Evolutionary conservation across 2,329 filamentous ascomycete species (phyloP), one percentile per base, ranked within the genome.

Genomic region (Aspergillus novoparasiticus): DNA sequence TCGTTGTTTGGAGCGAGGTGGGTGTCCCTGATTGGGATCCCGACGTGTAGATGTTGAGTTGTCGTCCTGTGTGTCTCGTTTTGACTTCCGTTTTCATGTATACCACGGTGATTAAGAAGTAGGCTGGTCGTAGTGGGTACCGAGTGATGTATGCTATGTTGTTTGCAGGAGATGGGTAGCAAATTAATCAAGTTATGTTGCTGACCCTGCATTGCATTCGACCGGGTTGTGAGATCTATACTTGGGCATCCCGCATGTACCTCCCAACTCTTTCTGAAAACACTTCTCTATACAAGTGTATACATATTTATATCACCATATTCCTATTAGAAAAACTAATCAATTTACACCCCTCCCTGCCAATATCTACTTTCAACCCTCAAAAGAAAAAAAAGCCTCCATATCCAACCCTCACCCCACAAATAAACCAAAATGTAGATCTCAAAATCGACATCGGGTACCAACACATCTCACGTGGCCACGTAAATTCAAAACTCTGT

Each of bases 391-490:
- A 4, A 16, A 36, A 16, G 2, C 34, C 34, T 16, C 6, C 16
- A 12, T n/a, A 28, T 14, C 2, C 8, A 34, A 36, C 10, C n/a
- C 14, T 19, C 19, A 21, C 14, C 16, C 10, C 32, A 26, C 32
- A 34, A 34, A 3, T 11, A 34, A n/a, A 6, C 6, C 11, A n/a
- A 32, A 34, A 6, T 36, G 50, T 34, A 54, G 9, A 32, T 36
- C 51, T 28, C 48, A 51, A n/a, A 28, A 51, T 51, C 48, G 8
- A 32, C 28, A 51, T 55, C 36, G 51, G 51, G 51, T 55, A 55
- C 32, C 54, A 58, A 58, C 61, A 55, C 50, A 36, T 55, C 51
- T 55, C 51, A 55, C 51, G n/a, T 55, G 51, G 32, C 48, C n/a
- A 58, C n/a, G 34, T 28, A 28, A 6, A 41, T 41, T 10, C 39